Evolutionary conservation across 768 basidiomycete species (phyloP).

Genomic region (Polyporus arcularius): DNA sequence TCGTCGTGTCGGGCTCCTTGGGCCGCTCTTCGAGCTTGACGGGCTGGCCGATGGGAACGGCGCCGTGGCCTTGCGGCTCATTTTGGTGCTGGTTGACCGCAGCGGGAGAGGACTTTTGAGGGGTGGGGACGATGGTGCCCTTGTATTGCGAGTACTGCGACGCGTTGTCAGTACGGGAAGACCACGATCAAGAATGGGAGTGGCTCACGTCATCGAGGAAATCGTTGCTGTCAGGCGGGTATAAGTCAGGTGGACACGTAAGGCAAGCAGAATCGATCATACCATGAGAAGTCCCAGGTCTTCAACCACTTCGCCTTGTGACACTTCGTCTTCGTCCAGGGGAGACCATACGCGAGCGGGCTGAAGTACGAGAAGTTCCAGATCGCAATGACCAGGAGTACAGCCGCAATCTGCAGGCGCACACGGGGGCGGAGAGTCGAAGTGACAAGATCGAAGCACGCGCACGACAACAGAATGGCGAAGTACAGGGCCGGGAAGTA

Average conservation of each 20-base stretch:
- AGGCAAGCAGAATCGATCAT: conserved; percentile 1
- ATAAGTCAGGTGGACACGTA: not conserved
- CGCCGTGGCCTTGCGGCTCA: conserved; percentile 29
- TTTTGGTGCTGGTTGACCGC: conserved; percentile 58
- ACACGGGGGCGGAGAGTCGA: conserved; percentile 74
- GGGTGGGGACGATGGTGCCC: conserved; percentile 37
- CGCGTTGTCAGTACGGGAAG: conserved; percentile 3
- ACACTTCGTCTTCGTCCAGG: conserved; percentile 87
- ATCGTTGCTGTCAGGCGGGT: conserved; percentile 51
- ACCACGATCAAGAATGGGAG: not conserved
- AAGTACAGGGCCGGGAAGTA: conserved; percentile 98
- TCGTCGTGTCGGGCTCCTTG: conserved; percentile 33
- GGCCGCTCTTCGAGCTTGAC: conserved; percentile 4
- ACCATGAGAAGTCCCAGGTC: conserved; percentile 96
- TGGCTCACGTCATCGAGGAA: conserved; percentile 64
- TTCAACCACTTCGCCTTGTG: conserved; percentile 79
- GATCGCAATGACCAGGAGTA: conserved; percentile 70
- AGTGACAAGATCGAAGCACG: conserved; percentile 84
- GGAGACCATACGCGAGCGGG: conserved; percentile 79
- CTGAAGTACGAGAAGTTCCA: conserved; percentile 81
- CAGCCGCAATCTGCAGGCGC: conserved; percentile 77
- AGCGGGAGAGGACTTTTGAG: conserved; percentile 40
- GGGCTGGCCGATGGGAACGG: conserved; percentile 7
- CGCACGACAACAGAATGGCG: conserved; percentile 75
- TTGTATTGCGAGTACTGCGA: conserved; percentile 61